phyloP scores from a whole-genome alignment of 352 stramenopile genomes.

The Globisporangium echinulatum region DNA sequence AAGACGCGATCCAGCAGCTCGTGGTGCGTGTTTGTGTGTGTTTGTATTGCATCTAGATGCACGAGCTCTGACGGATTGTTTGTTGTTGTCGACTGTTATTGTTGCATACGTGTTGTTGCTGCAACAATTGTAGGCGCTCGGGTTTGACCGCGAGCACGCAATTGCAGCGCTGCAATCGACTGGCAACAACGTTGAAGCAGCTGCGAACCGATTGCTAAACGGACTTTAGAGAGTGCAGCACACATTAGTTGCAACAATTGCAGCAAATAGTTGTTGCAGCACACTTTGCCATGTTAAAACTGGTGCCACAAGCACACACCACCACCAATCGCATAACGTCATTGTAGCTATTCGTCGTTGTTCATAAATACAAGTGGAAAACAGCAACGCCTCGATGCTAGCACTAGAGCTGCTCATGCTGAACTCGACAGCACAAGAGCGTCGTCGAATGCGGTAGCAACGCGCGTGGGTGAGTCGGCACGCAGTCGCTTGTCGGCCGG shows the following conservation, averaged over 20 bases:
- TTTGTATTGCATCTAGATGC: not conserved
- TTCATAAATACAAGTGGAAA: no score
- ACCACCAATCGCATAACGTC: not conserved
- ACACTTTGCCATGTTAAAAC: no score
- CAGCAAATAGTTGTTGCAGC: not conserved
- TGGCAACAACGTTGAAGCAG: constrained; percentile 84
- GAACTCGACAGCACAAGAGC: no score
- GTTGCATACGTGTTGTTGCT: not conserved
- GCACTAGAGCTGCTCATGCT: no score
- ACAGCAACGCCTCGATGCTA: no score
- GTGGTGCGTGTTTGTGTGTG: constrained; percentile 32
- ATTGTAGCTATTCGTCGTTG: no score
- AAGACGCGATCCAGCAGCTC: constrained; percentile 76
- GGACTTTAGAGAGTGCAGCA: constrained; percentile 26
- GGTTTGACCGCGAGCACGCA: constrained; percentile 64
- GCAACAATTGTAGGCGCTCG: constrained; percentile 31
- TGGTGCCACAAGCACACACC: not conserved
- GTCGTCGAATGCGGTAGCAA: not conserved
- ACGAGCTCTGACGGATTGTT: no score
- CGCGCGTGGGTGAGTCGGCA: not conserved
- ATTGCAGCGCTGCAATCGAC: constrained; percentile 66
- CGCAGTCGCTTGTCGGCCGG: constrained; percentile 8
- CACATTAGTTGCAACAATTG: not conserved
- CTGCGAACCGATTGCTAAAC: constrained; percentile 79
- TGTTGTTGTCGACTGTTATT: no score